phyloP scores from a whole-genome alignment of 805 yeast genomes.

The Kodamaea kakaduensis region DNA sequence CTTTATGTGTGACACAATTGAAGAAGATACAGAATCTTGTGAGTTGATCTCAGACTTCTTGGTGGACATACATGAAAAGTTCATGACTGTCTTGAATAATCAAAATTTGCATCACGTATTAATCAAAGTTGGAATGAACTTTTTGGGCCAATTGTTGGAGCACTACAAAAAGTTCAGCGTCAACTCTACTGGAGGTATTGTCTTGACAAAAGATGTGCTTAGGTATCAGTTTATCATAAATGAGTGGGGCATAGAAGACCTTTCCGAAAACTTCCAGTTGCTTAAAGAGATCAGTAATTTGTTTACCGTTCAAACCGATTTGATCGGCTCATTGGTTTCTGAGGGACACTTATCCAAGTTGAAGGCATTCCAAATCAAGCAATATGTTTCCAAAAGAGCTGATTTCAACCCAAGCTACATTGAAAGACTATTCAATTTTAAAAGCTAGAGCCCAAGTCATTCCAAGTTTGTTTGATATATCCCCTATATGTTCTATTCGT shows the following conservation, averaged over 20 bases:
- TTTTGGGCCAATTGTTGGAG: constrained; percentile 55
- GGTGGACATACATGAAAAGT: constrained; percentile 36
- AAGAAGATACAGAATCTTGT: constrained; percentile 71
- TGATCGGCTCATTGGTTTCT: constrained; percentile 69
- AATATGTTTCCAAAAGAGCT: constrained; percentile 62
- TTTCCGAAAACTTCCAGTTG: constrained; percentile 62
- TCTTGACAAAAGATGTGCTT: constrained; percentile 77
- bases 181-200: constrained; percentile 76
- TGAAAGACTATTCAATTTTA: constrained; percentile 42
- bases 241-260: constrained; percentile 58
- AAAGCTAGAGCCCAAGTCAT: too few relatives aligned
- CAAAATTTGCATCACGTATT: constrained; percentile 50
- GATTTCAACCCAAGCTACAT: constrained; percentile 60
- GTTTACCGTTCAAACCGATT: constrained; percentile 79
- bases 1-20: constrained; percentile 44
- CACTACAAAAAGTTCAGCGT: constrained; percentile 77
- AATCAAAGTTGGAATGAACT: constrained; percentile 52
- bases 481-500: too few relatives aligned
- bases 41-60: constrained; percentile 56
- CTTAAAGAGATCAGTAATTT: constrained; percentile 79
- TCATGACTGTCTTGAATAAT: constrained; percentile 32
- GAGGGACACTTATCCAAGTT: constrained; percentile 75
- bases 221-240: constrained; percentile 68
- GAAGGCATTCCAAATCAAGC: constrained; percentile 58
- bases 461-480: neutral